Base-by-base conservation (phyloP, 371 early-diverging fungal genomes). In the Lichtheimia ramosa region DNA sequence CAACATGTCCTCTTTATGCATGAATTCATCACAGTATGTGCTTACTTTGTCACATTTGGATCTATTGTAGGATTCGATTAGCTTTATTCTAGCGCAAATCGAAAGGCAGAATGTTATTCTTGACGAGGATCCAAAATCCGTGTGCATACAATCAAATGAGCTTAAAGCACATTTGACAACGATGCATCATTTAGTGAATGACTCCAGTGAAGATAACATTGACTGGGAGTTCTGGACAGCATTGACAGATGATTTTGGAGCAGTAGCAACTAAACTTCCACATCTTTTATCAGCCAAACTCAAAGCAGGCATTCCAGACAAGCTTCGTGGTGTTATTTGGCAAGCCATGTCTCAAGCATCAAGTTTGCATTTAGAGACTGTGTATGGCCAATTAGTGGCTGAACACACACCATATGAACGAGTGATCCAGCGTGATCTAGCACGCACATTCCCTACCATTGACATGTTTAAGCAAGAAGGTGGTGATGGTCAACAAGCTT, bases 151-250 rank as follows among this genome's bases (percentile, higher is more conserved):
- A 43, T 79, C 78, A 39, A 82, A 84, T 49, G 70, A 72, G 34
- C 78, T 82, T 52, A 78, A 79, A 53, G 76, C 77, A 13, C 74
- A 82, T 58, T 65, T 84, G 49, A 77, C 69, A 28, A 84, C 82
- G 1, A 68, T 82, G 49, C 84, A 82, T 49, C 68, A 62, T 27
- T 51, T 41, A 42, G 23, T 12, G 15, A 27, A 21, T 41, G 66
- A 70, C 34, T 48, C 43, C n/a, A 18, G 59, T 46, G 75, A 75
- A 5, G 82, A 84, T 40, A 82, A 61, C 4, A 81, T 77, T 18
- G 92, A 93, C 68, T 92, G 92, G 92, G 96, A 94, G 51, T 97
- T 97, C 58, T 97, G 98, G 98, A 89, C 92, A 25, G 86, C 85
- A 41, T 74, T 95, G 55, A 90, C 92, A 49, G 87, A 90, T 66